Evolutionary conservation across 176 grass and related monocot species (phyloP).

Genomic region (Eragrostis curvula): DNA sequence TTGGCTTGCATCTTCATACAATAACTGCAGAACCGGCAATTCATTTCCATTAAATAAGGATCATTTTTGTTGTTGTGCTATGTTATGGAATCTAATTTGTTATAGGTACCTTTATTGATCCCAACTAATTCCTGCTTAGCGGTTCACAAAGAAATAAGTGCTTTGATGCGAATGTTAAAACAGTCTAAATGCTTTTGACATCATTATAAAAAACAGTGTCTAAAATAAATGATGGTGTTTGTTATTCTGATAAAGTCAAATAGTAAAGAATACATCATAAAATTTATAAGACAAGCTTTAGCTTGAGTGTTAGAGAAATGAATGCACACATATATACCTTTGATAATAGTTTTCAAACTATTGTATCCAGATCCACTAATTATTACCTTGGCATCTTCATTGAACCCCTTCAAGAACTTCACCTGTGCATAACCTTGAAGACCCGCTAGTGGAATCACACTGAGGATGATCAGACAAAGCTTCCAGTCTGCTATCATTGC

Average conservation of each 20-base stretch:
- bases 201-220: constrained; percentile 15
- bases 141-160: no score
- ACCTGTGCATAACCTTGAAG: constrained; percentile 81
- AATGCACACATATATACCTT: background rate
- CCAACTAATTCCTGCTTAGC: no score
- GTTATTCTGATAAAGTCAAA: background rate
- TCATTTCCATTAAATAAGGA: background rate
- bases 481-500: constrained; percentile 78
- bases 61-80: no score
- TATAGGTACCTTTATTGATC: no score
- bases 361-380: constrained; percentile 10
- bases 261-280: background rate
- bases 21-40: constrained; percentile 36
- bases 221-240: background rate
- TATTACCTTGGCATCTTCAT: constrained; percentile 82
- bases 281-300: background rate
- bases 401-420: constrained; percentile 82
- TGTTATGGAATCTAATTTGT: no score
- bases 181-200: no score
- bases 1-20: constrained; percentile 85
- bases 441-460: constrained; percentile 71
- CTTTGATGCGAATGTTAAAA: no score
- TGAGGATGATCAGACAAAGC: constrained; percentile 65
- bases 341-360: no score
- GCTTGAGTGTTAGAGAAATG: background rate